phyloP scores from a whole-genome alignment of 164 flowering plant genomes.

The Annona squamosa region DNA sequence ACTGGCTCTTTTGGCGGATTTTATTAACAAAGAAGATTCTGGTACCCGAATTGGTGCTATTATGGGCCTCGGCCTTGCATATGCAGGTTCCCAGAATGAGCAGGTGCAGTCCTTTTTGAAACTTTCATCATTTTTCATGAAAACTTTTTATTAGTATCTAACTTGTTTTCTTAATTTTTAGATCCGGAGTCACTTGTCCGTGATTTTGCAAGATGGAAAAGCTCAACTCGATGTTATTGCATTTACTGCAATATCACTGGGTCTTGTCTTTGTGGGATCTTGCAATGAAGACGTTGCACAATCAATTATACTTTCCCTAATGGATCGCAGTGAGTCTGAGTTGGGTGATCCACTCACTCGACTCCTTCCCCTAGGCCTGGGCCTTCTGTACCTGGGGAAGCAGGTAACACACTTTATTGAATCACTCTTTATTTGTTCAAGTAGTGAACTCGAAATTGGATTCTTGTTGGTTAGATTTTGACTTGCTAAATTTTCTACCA shows the following conservation, averaged over 20 bases:
- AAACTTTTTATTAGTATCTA: constrained; percentile 1
- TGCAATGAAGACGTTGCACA: constrained; percentile 97
- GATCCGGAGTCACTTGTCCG: constrained; percentile 53
- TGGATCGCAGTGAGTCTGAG: constrained; percentile 87
- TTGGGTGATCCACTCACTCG: constrained; percentile 76
- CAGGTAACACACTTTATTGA: constrained; percentile 45
- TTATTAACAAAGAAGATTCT: constrained; percentile 73
- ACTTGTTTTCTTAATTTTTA: constrained; percentile 22
- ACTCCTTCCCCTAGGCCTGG: constrained; percentile 82
- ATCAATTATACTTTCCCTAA: constrained; percentile 81
- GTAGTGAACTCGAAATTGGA: too few relatives aligned
- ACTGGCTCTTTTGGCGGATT: constrained; percentile 76
- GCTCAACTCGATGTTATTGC: constrained; percentile 86
- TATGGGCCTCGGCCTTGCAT: constrained; percentile 89
- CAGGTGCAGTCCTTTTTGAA: constrained; percentile 34
- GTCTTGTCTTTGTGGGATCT: constrained; percentile 88
- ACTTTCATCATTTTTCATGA: background rate
- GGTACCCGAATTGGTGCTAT: constrained; percentile 86
- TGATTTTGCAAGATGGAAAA: constrained; percentile 66
- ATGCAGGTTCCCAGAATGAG: constrained; percentile 90
- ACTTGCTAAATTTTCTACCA: background rate
- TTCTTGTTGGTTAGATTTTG: too few relatives aligned
- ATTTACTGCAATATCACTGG: constrained; percentile 83
- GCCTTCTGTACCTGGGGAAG: constrained; percentile 94
- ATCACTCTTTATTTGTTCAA: too few relatives aligned